Evolutionary conservation across 768 basidiomycete genomes (phyloP).

Genomic region (Cystobasidiopsis lactophilus): DNA sequence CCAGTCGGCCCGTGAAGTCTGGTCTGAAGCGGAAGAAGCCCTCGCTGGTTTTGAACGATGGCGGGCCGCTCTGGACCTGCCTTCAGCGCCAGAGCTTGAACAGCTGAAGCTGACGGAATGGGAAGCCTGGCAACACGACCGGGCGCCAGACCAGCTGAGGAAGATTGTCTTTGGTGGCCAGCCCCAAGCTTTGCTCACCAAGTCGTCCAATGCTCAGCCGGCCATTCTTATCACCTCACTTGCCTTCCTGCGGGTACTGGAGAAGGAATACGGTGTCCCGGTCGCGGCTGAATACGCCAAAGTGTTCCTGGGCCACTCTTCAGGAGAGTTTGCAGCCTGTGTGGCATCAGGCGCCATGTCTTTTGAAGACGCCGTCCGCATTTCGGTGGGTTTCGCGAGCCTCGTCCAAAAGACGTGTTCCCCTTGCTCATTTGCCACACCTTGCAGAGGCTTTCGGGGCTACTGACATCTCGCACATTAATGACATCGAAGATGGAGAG

Average conservation of each 20-base stretch:
- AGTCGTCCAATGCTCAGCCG: constrained; percentile 19
- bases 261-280: constrained; percentile 10
- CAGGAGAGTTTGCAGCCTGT: constrained; percentile 20
- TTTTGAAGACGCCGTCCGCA: constrained; percentile 16
- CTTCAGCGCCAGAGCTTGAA: constrained; percentile 12
- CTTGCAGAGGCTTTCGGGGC: constrained; percentile 17
- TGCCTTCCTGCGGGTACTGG: constrained; percentile 17
- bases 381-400: constrained; percentile 6
- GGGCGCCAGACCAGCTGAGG: constrained; percentile 6
- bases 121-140: constrained; percentile 15
- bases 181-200: constrained; percentile 16
- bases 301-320: constrained; percentile 18
- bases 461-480: constrained; percentile 16
- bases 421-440: too few relatives aligned
- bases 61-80: constrained; percentile 11
- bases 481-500: constrained; percentile 15
- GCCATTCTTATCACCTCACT: constrained; percentile 20
- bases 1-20: constrained; percentile 11
- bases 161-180: constrained; percentile 15
- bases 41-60: constrained; percentile 18
- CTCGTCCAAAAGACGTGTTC: neutral
- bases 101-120: constrained; percentile 14
- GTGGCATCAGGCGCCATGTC: constrained; percentile 19
- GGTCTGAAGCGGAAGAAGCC: constrained; percentile 20
- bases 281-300: constrained; percentile 4